Base-by-base conservation (phyloP, 805 yeast genomes). In the Candida sanyiensis region DNA sequence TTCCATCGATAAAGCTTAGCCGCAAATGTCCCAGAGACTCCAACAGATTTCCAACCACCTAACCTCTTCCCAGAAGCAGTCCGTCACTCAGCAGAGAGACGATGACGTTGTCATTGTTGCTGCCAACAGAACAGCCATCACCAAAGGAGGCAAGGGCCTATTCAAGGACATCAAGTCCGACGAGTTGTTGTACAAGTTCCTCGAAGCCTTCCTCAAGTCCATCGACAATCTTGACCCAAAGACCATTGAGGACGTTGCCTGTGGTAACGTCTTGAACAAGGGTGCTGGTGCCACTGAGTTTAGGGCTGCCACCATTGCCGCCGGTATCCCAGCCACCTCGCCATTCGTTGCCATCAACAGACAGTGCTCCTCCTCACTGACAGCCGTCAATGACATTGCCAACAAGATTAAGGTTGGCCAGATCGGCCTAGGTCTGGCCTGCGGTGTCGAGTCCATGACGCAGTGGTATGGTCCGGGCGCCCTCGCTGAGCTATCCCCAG, bases 281-380 rank as follows among this genome's bases (percentile, higher is more conserved):
- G 96, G 95, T 36, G 94, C 97, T 18, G 97, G 97, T 53, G 96
- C 93, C 39, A 82, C 83, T 40, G 97, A 89, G 64, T 95, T 86
- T 64, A 72, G 97, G 52, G 96, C 95, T 35, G 96, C 97, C 29
- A 71, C 75, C 49, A 72, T 90, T 42, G 93, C 89, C 16, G 94
- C 97, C 9, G 97, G 96, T 26, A 72, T 89, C 38, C 97, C 97
- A 23, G 66, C 81, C 59, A 63, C 79, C 3, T 72, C 81, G 11
- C 89, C 95, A 8, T 85, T 89, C 51, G 65, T 77, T 54, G 88
- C 96, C 12, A 58, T 90, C 47, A 90, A 90, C 70, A 79, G 97
- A 64, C 97, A 89, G 62, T 90, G 97, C 63, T 86, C 96, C 7
- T 84, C 95, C 3, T 97, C 97, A 20, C 70, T 90, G 54, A 84